Base-by-base conservation (phyloP, 1,284 basidiomycete species). In the Gomphus bonarii region DNA sequence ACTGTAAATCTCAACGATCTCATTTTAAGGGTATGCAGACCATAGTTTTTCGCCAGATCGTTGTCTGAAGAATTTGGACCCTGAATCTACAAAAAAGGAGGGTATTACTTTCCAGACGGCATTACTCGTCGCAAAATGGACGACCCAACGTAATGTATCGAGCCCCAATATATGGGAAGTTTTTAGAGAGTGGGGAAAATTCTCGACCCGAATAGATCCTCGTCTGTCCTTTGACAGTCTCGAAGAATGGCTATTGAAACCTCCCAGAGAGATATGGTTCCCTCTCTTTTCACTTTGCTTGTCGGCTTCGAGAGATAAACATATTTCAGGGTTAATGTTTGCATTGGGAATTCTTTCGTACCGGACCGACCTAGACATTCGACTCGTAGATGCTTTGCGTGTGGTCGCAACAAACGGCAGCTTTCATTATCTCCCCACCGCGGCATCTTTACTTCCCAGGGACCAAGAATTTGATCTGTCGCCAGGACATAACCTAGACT, bases 291-390 rank as follows among this genome's bases (percentile, higher is more conserved):
- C 49, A 30, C 49, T 50, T 30, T 50, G 49, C 35, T 12, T 50
- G 49, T 50, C 49, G 11, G 30, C 49, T 36, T 33, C 49, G n/a
- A 50, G 18, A 31, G 9, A 25, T 5, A 35, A 12, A 36, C 30
- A 50, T 36, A n/a, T 30, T n/a, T 42, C 20, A 30, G 25, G 25
- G 33, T 31, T 53, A 25, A 3, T 42, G 11, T 53, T 53, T 42
- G 28, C 51, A 1, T 42, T 53, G 51, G 35, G 36, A 4, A 53
- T 53, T 31, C 35, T 53, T 53, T 38, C 51, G 5, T 53, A 53
- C 12, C n/a, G 51, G 4, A 11, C 14, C 20, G 51, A 53, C 36
- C 3, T 53, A n/a, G 30, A 38, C 5, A 53, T 53, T 20, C 20
- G n/a, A 40, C n/a, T 42, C n/a, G 51, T 53, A 14, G 7, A 53